Base-by-base conservation (phyloP, 768 basidiomycete genomes). In the Lactarius hengduanensis region DNA sequence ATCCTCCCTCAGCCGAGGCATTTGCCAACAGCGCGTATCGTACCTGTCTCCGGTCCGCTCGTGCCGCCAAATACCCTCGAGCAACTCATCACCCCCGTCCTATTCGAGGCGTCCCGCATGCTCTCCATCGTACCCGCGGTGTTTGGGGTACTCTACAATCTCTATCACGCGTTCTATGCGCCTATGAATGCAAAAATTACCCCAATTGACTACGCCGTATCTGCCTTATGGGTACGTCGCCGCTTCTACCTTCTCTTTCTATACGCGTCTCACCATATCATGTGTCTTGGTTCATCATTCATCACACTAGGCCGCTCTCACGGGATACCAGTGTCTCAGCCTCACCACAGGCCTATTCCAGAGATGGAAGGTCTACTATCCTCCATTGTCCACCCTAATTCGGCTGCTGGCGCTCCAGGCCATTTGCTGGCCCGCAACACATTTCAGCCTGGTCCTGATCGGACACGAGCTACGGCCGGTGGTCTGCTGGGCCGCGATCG, bases 371-470 rank as follows among this genome's bases (percentile, higher is more conserved):
- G 82, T 91, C 0, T 96, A 97, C 78, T 98, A 98, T 75, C 84
- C 92, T 0, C 89, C 93, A 0, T 80, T 92, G 32, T 85, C 96
- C 4, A 93, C 95, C 1, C 85, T 98, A 68, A 91, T 97, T 72
- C 90, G 96, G 18, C 86, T 98, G 4, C 82, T 98, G 63, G 96
- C 93, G 0, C 81, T 98, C 0, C 96, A 98, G 74, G 92, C 92
- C 20, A 95, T 98, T 66, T 98, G 96, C 78, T 98, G 95, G 95
- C 93, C 94, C 2, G 89, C 92, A 4, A 97, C 95, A 5, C 91
- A 93, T 70, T 76, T 93, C 45, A 96, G 93, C 1, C 85, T 96
- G 38, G 83, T 81, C 61, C 77, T 94, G 59, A 81, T 98, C 55
- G 87, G 88, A 36, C 80, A 86, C 62, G 82, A 83, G 20, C 80